These are phyloP conservation scores for Backusella mclennaniae DNA, from an alignment of 192 early-diverging fungal species.

Conservation along the genomic window DNA sequence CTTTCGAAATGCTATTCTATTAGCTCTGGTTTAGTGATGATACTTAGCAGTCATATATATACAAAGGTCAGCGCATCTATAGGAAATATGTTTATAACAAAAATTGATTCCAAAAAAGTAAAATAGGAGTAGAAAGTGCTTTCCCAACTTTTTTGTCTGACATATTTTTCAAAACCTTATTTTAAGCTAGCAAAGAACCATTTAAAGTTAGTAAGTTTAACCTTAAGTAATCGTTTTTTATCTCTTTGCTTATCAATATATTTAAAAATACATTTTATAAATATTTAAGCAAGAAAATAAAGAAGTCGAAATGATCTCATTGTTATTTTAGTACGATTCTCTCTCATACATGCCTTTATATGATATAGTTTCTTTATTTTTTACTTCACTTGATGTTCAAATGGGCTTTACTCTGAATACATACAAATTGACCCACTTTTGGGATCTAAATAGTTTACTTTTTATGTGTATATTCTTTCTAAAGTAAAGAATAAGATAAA, in stretches of 20 bases:
- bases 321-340: not conserved
- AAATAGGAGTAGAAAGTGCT: not conserved
- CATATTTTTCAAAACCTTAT: not conserved
- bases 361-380: not conserved
- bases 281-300: not conserved
- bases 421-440: not conserved
- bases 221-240: not conserved
- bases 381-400: not conserved
- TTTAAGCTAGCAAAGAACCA: not conserved
- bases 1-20: not conserved
- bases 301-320: not conserved
- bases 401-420: not conserved
- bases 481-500: constrained; percentile 1
- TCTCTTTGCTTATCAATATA: not conserved
- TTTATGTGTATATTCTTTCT: not conserved
- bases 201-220: not conserved
- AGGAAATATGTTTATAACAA: not conserved
- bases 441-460: not conserved
- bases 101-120: not conserved
- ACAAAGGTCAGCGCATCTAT: not conserved
- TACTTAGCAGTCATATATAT: not conserved
- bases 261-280: not conserved
- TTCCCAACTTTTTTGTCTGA: not conserved
- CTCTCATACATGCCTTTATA: not conserved
- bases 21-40: not conserved